Evolutionary conservation across 2,329 filamentous ascomycete species (phyloP).

Genomic region (Septoria linicola): DNA sequence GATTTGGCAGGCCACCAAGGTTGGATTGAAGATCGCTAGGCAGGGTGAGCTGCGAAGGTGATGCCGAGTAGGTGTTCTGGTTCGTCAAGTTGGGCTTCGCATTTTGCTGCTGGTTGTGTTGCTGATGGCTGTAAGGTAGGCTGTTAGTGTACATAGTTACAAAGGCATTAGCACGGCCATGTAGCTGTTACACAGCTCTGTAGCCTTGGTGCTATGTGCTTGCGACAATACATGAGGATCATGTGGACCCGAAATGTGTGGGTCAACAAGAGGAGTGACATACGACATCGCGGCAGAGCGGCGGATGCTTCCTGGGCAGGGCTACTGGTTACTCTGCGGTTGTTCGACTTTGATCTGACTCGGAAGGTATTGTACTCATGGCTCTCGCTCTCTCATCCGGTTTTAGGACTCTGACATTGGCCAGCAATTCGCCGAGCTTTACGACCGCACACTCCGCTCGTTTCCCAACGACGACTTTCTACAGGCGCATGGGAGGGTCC

Average conservation of each 20-base stretch:
- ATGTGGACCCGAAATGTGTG: constrained; percentile 16
- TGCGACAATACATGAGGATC: constrained; percentile 11
- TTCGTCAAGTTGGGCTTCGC: constrained; percentile 42
- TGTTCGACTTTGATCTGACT: constrained; percentile 22
- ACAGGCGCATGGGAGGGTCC: constrained; percentile 11
- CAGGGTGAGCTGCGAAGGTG: constrained; percentile 39
- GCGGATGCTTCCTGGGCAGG: constrained; percentile 20
- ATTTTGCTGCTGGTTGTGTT: constrained; percentile 46
- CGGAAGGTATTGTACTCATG: constrained; percentile 31
- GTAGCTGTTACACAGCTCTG: constrained; percentile 14
- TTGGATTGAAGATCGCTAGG: constrained; percentile 30
- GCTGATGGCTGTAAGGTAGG: constrained; percentile 39
- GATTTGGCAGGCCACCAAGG: constrained; percentile 28
- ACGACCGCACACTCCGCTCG: constrained; percentile 14
- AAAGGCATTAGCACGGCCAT: constrained; percentile 13
- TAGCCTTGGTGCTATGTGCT: constrained; percentile 9
- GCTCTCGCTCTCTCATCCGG: constrained; percentile 24
- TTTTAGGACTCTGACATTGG: constrained; percentile 28
- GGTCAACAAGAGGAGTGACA: constrained; percentile 22
- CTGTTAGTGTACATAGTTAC: constrained; percentile 28
- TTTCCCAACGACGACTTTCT: constrained; percentile 14
- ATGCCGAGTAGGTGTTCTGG: constrained; percentile 39
- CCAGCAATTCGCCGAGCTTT: constrained; percentile 21
- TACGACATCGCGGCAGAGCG: constrained; percentile 34
- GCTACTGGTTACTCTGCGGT: constrained; percentile 22